Evolutionary conservation across 2,329 filamentous ascomycete species (phyloP).

Genomic region (Teratosphaeria epicoccoides): DNA sequence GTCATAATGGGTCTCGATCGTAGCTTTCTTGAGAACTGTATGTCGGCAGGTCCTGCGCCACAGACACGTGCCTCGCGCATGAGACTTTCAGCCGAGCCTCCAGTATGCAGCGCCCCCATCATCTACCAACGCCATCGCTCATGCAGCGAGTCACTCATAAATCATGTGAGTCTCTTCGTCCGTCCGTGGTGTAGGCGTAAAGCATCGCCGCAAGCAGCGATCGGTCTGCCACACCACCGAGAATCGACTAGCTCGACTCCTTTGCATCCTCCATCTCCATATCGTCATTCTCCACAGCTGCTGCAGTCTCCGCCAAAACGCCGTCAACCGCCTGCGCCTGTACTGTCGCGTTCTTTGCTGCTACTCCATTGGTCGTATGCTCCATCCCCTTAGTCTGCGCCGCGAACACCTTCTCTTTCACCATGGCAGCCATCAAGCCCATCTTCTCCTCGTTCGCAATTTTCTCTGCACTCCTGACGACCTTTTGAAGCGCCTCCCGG

Average conservation of each 20-base stretch:
- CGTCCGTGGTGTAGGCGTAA: no score
- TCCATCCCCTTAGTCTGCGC: background rate
- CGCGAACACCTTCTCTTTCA: conserved; percentile 55
- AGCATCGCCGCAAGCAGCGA: background rate
- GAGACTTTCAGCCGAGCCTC: no score
- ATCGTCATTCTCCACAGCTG: background rate
- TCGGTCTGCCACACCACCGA: background rate
- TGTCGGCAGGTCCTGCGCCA: no score
- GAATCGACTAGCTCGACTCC: background rate
- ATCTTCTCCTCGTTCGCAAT: conserved; percentile 52
- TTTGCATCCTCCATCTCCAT: conserved; percentile 17
- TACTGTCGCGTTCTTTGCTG: background rate
- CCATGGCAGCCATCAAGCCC: conserved; percentile 50
- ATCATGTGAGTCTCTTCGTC: background rate
- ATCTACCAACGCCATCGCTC: background rate
- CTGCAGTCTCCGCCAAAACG: background rate
- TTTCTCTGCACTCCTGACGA: conserved; percentile 50
- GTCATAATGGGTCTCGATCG: no score
- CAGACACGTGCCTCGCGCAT: no score
- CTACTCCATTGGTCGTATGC: background rate
- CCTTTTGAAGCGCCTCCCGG: conserved; percentile 47
- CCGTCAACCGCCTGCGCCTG: background rate
- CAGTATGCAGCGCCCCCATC: no score
- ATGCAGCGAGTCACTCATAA: background rate
- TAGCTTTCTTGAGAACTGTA: no score